phyloP scores from a whole-genome alignment of 2,329 filamentous ascomycete genomes.

The Trichoderma afroharzianum region DNA sequence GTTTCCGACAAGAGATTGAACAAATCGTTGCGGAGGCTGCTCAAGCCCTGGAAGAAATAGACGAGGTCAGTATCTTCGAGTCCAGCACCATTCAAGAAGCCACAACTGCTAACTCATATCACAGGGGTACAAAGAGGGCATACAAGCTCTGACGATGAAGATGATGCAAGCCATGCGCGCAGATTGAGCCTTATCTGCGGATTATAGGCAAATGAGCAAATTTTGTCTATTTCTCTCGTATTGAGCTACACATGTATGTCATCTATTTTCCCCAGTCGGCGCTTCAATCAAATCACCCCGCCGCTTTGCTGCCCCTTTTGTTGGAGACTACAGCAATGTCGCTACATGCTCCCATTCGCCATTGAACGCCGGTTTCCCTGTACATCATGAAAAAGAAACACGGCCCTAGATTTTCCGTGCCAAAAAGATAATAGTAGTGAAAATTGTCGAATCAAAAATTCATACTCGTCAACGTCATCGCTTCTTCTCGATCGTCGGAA shows the following conservation, averaged over 20 bases:
- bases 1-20: conserved; percentile 23
- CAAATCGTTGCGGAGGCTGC: conserved; percentile 23
- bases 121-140: conserved; percentile 29
- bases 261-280: conserved; percentile 4
- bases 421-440: background rate
- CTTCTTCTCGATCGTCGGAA: background rate
- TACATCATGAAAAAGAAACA: background rate
- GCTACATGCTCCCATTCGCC: conserved; percentile 10
- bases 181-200: background rate
- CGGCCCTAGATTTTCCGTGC: background rate
- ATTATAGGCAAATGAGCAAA: background rate
- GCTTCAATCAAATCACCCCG: background rate
- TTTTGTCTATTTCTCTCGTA: conserved; percentile 18
- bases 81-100: background rate
- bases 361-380: conserved; percentile 8
- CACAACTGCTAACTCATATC: background rate
- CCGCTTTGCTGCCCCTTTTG: background rate
- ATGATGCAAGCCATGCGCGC: conserved; percentile 25
- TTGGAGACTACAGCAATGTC: background rate
- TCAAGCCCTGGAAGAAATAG: conserved; percentile 26
- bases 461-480: conserved; percentile 1
- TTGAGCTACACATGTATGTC: background rate
- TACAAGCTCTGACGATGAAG: conserved; percentile 26
- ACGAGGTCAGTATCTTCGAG: conserved; percentile 24
- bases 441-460: background rate